Evolutionary conservation across 805 yeast genomes (phyloP).

Genomic region (Hanseniaspora jakobsenii): DNA sequence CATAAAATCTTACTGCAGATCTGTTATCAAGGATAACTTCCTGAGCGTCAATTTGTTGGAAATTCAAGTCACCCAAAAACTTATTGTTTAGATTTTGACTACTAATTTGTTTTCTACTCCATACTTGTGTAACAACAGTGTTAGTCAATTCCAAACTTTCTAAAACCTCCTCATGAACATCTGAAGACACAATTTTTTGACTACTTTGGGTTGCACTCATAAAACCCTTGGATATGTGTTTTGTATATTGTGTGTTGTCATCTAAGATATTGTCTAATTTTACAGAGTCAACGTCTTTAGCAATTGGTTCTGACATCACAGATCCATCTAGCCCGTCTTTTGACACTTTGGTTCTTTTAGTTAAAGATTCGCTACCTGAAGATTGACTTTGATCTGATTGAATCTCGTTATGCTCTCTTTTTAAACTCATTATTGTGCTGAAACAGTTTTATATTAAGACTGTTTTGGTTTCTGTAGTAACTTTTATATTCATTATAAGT

Average conservation of each 20-base stretch:
- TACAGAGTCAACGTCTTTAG: conserved; percentile 8
- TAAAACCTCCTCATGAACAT: conserved; percentile 3
- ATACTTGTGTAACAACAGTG: conserved; percentile 26
- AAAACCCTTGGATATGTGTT: conserved; percentile 11
- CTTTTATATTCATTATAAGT: no score
- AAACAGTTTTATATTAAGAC: no score
- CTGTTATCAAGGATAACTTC: conserved; percentile 43
- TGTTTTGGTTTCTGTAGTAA: no score
- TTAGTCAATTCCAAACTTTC: conserved; percentile 9
- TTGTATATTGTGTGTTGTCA: conserved; percentile 13
- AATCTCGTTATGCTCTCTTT: no score
- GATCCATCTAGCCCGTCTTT: conserved; percentile 9
- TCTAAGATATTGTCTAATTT: conserved; percentile 10
- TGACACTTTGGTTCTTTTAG: no score
- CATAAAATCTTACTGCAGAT: conserved; percentile 72
- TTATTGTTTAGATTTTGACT: conserved; percentile 39
- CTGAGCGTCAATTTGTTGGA: conserved; percentile 93
- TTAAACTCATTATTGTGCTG: no score
- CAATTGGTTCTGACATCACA: conserved; percentile 14
- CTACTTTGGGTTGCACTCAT: background rate
- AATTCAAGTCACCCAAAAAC: conserved; percentile 40
- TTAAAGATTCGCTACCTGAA: no score
- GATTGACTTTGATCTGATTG: conserved; percentile 1
- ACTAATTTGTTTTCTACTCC: conserved; percentile 46
- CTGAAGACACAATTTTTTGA: background rate